A percentile compares a stretch with the other conserved stretches of the same genome.
Conservation (phyloP, 352 stramenopile species). For the Plasmopara muralis region DNA sequence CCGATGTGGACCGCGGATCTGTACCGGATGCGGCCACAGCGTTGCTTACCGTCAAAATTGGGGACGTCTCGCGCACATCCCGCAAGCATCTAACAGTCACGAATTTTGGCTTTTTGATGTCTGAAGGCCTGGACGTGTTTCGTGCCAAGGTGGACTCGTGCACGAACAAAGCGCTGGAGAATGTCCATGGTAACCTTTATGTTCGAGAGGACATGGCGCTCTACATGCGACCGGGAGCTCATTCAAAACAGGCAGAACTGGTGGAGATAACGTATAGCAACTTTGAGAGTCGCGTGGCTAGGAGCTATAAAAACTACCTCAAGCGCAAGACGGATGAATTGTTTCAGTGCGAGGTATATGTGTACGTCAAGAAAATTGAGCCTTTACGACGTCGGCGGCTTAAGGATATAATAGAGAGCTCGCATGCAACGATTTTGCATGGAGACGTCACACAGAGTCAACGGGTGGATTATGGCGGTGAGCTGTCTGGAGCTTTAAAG, state of each 20-base stretch:
- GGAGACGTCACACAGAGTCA: constrained; percentile 11
- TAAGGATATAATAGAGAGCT: constrained; percentile 7
- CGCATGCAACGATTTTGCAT: constrained; percentile 1
- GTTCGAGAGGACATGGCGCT: constrained; percentile 56
- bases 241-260: constrained; percentile 79
- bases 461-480: constrained; percentile 5
- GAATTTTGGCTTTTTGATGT: constrained; percentile 60
- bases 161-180: constrained; percentile 47
- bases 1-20: constrained; percentile 10
- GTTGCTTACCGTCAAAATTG: constrained; percentile 70
- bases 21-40: constrained; percentile 62
- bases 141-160: constrained; percentile 56
- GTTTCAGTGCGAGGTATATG: constrained; percentile 73
- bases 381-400: constrained; percentile 13
- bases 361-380: constrained; percentile 61
- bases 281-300: constrained; percentile 61
- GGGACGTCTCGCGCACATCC: constrained; percentile 57
- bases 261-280: constrained; percentile 57
- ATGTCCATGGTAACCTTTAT: constrained; percentile 31
- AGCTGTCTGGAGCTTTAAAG: constrained; percentile 12
- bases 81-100: constrained; percentile 58
- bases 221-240: constrained; percentile 70
- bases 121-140: constrained; percentile 71
- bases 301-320: constrained; percentile 73
- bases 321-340: constrained; percentile 48